Conservation (phyloP, 306 rosid genomes). For the Canavalia gladiata region DNA sequence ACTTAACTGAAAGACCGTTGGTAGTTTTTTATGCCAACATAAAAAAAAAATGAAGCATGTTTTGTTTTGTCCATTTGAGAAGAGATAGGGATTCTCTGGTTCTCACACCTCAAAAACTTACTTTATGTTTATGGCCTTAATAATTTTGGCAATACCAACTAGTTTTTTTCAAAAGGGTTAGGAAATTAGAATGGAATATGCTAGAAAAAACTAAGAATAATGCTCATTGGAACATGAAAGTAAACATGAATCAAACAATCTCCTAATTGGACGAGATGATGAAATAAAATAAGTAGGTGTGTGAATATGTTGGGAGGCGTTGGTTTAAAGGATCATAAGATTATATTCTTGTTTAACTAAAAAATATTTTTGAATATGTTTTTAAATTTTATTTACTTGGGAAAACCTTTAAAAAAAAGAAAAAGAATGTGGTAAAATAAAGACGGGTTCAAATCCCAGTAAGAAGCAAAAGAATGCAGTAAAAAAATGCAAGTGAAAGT, state of each 20-base stretch:
- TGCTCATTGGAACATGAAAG: neutral
- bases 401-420: too few species aligned
- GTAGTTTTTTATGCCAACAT: neutral
- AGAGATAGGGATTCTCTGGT: slow-evolving; percentile 58
- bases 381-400: too few species aligned
- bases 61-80: slow-evolving; percentile 28
- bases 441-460: too few species aligned
- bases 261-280: too few species aligned
- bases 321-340: too few species aligned
- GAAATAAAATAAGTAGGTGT: too few species aligned
- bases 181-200: neutral
- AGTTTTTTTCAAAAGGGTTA: neutral
- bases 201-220: neutral
- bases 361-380: too few species aligned
- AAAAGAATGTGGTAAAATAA: too few species aligned
- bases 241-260: neutral
- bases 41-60: neutral
- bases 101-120: neutral
- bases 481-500: too few species aligned
- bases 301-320: too few species aligned
- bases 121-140: neutral
- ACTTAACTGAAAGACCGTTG: slow-evolving; percentile 38
- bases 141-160: neutral
- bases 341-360: too few species aligned
- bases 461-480: too few species aligned